Evolutionary conservation across 2,329 filamentous ascomycete genomes (phyloP).

Genomic region (Aspergillus ochraceus): DNA sequence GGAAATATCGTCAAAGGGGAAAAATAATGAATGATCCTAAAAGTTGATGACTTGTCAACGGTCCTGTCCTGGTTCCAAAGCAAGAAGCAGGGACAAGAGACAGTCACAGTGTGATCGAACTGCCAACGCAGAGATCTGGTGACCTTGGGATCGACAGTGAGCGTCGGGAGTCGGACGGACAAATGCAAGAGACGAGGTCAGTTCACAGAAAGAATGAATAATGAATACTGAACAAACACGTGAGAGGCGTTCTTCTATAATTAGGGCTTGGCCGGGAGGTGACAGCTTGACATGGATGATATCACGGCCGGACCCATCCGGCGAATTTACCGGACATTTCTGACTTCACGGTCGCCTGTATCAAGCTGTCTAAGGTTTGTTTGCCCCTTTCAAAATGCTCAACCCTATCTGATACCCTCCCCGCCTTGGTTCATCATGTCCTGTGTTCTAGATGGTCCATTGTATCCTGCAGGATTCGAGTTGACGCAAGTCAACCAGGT

Average conservation of each 20-base stretch:
- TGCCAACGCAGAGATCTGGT: slow-evolving; percentile 39
- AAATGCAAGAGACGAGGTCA: background rate
- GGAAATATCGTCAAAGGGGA: slow-evolving; percentile 5
- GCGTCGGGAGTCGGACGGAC: background rate
- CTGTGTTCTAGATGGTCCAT: background rate
- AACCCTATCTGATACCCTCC: background rate
- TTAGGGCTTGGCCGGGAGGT: background rate
- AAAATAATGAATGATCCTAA: slow-evolving; percentile 6
- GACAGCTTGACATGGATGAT: background rate
- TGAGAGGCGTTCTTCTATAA: background rate
- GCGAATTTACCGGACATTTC: background rate
- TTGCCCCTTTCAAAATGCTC: background rate
- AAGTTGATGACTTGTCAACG: slow-evolving; percentile 16
- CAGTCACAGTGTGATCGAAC: slow-evolving; percentile 20
- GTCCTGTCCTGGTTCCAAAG: slow-evolving; percentile 6
- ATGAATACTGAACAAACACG: background rate
- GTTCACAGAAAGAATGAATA: background rate
- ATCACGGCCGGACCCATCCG: background rate
- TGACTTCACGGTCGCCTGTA: background rate
- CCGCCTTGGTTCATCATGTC: background rate
- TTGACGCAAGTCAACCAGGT: background rate
- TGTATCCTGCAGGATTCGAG: too few relatives aligned
- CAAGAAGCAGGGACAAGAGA: background rate
- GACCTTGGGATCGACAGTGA: slow-evolving; percentile 32
- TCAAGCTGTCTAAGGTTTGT: background rate